phyloP scores from a whole-genome alignment of 176 grass and related monocot species.

The Cenchrus fungigraminus region DNA sequence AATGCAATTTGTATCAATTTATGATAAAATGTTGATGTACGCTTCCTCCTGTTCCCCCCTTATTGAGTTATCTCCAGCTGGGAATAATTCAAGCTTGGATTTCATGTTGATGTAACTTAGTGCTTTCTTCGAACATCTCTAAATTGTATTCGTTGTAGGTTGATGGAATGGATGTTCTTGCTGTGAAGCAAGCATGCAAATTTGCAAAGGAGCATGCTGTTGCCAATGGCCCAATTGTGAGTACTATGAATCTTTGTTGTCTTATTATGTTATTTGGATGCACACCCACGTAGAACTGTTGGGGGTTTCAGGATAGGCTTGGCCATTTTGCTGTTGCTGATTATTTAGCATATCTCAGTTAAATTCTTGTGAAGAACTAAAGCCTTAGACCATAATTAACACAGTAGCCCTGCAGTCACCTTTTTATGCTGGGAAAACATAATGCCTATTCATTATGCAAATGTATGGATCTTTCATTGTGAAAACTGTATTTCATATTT shows the following conservation, averaged over 20 bases:
- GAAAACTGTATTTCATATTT: not conserved
- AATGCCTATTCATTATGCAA: not conserved
- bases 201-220: slow-evolving; percentile 94
- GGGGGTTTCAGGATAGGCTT: not conserved
- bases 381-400: not conserved
- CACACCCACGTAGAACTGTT: not conserved
- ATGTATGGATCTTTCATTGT: no score
- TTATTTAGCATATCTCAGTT: not conserved
- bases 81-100: not conserved
- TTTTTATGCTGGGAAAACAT: not conserved
- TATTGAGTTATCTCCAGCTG: not conserved
- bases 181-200: slow-evolving; percentile 95
- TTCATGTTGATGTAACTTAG: slow-evolving; percentile 18
- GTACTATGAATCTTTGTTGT: slow-evolving; percentile 22
- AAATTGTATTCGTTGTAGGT: slow-evolving; percentile 52
- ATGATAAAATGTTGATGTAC: not conserved
- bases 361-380: not conserved
- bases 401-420: not conserved
- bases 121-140: not conserved
- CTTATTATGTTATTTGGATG: slow-evolving; percentile 2
- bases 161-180: slow-evolving; percentile 96
- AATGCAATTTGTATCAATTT: not conserved
- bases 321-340: not conserved
- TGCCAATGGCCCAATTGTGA: slow-evolving; percentile 88
- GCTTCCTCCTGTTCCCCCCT: not conserved